These are phyloP conservation scores for Aspergillus viridinutans DNA, from an alignment of 2,329 filamentous ascomycete genomes.

Conservation along the genomic window DNA sequence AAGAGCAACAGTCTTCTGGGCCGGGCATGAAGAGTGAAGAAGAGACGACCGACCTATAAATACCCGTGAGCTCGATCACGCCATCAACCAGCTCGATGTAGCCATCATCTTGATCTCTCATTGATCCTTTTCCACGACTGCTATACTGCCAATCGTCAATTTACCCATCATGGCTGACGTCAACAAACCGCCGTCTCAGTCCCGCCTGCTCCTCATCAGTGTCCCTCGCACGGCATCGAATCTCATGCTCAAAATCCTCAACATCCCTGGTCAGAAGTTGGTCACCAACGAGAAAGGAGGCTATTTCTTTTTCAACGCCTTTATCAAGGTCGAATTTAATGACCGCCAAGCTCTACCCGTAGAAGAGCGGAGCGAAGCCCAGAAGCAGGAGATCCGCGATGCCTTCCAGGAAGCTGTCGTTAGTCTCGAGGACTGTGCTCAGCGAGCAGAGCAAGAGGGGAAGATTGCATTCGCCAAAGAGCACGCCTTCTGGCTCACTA, in stretches of 20 bases:
- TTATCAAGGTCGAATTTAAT: conserved; percentile 6
- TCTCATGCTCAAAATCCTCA: conserved; percentile 28
- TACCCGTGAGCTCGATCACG: background rate
- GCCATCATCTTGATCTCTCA: conserved; percentile 4
- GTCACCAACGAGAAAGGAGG: conserved; percentile 17
- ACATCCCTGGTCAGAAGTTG: conserved; percentile 24
- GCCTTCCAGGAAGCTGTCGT: conserved; percentile 26
- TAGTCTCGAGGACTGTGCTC: conserved; percentile 20
- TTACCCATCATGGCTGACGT: background rate
- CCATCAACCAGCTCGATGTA: conserved; percentile 3
- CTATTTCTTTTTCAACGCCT: conserved; percentile 27
- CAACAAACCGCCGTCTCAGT: background rate
- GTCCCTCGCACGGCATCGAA: conserved; percentile 32
- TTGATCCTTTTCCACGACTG: conserved; percentile 1
- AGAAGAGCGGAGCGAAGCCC: conserved; percentile 24
- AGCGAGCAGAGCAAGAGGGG: conserved; percentile 17
- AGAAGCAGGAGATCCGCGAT: conserved; percentile 18
- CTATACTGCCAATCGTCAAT: background rate
- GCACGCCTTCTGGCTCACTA: conserved; percentile 28
- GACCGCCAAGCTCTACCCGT: conserved; percentile 14
- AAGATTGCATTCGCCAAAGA: conserved; percentile 36
- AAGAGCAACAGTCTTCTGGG: too few relatives aligned
- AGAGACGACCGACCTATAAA: background rate
- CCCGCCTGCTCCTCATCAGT: conserved; percentile 21
- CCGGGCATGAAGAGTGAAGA: too few relatives aligned